phyloP scores from a whole-genome alignment of 768 basidiomycete genomes.

The Calocybe gangraenosa region DNA sequence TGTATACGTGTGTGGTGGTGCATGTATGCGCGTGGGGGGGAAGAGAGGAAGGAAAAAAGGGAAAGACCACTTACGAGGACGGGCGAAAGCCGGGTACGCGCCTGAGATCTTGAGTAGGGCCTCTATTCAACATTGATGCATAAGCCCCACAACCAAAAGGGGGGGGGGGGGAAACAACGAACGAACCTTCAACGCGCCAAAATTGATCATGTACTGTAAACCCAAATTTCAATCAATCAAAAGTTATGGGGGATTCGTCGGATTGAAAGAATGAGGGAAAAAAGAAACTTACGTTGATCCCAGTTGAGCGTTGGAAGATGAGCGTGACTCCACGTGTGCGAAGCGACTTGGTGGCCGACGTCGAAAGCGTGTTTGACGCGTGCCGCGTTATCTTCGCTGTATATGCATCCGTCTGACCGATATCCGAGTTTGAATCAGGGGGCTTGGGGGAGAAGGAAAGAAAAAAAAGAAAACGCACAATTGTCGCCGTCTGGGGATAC shows the following conservation, averaged over 20 bases:
- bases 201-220: conserved; percentile 29
- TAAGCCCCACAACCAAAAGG: not conserved
- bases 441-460: not conserved
- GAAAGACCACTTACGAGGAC: conserved; percentile 31
- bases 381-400: conserved; percentile 19
- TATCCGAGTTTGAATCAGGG: too few relatives aligned
- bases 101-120: conserved; percentile 34
- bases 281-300: conserved; percentile 25
- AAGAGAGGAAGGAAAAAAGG: not conserved
- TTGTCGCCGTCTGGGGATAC: not conserved
- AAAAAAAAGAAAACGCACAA: conserved; percentile 15
- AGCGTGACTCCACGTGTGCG: conserved; percentile 42
- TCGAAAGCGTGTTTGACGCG: conserved; percentile 32
- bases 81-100: conserved; percentile 33
- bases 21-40: too few relatives aligned
- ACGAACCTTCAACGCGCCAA: conserved; percentile 31
- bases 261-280: not conserved
- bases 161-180: not conserved
- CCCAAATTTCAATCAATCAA: not conserved
- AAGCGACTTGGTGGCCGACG: conserved; percentile 39
- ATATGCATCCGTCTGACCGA: conserved; percentile 28
- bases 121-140: conserved; percentile 18
- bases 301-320: conserved; percentile 26
- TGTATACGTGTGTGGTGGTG: too few relatives aligned
- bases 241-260: not conserved